Evolutionary conservation across 176 grass and related monocot genomes (phyloP).

Genomic region (Bonia amplexicaulis): DNA sequence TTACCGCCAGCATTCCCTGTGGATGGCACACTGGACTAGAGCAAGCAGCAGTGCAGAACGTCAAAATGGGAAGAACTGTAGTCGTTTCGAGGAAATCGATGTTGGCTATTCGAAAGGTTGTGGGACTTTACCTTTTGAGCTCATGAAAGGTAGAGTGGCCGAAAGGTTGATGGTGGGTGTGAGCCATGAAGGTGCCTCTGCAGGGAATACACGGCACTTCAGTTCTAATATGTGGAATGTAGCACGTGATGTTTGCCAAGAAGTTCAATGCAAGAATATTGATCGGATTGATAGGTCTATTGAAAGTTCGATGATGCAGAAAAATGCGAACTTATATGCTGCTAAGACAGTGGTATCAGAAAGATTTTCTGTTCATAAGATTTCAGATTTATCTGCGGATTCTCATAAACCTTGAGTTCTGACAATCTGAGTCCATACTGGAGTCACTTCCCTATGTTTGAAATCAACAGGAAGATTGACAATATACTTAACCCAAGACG

Average conservation of each 20-base stretch:
- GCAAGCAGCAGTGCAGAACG: slow-evolving; percentile 23
- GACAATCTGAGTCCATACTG: slow-evolving; percentile 41
- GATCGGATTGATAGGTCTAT: slow-evolving; percentile 34
- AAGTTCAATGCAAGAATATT: slow-evolving; percentile 34
- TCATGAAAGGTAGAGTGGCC: slow-evolving; percentile 32
- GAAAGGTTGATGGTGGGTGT: slow-evolving; percentile 47
- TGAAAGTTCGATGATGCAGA: slow-evolving; percentile 43
- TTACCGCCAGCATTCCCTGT: slow-evolving; percentile 46
- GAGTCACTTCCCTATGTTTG: slow-evolving; percentile 64
- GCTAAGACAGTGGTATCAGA: slow-evolving; percentile 37
- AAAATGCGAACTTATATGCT: slow-evolving; percentile 45
- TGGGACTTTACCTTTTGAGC: slow-evolving; percentile 34
- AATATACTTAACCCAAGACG: slow-evolving; percentile 58
- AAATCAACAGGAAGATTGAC: slow-evolving; percentile 64
- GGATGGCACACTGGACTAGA: slow-evolving; percentile 61
- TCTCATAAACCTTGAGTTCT: slow-evolving; percentile 28
- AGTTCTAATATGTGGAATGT: slow-evolving; percentile 31
- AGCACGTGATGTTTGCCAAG: slow-evolving; percentile 38
- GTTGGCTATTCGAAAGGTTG: slow-evolving; percentile 29
- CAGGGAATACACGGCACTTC: slow-evolving; percentile 33
- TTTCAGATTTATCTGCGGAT: slow-evolving; percentile 33
- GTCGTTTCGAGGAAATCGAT: slow-evolving; percentile 20
- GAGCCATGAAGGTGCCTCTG: slow-evolving; percentile 31
- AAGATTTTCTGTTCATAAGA: slow-evolving; percentile 47
- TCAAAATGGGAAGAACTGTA: slow-evolving; percentile 8